Base-by-base conservation (phyloP, 2,329 filamentous ascomycete genomes). In the Paracamarosporium sp. region DNA sequence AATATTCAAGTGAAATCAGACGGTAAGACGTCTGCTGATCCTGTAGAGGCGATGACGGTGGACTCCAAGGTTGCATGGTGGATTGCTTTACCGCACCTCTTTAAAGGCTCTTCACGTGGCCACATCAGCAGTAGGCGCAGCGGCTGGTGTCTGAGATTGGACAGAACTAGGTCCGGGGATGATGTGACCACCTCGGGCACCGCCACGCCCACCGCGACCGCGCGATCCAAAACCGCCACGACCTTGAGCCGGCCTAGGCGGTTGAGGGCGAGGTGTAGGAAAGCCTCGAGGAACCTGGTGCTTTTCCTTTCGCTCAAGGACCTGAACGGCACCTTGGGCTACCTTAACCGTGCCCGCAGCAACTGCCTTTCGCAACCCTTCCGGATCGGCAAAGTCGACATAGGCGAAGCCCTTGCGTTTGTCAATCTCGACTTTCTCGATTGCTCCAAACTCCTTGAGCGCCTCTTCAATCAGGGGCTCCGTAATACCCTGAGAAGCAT, bases 381-480 rank as follows among this genome's bases (percentile, higher is more conserved):
- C 87, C 0, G 89, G 84, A 22, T 92, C 88, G 9, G 86, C 85
- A 78, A 97, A 98, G 62, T 97, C 91, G 36, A 96, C 89, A 73
- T 97, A 97, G 2, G 93, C 94, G 69, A 97, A 96, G 0, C 93
- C 93, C 76, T 97, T 97, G 69, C 93, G 90, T 76, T 93, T 93
- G 73, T 98, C 94, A 53, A 98, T 94, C 68, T 97, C 94, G 17
- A 97, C 91, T 63, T 87, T 90, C 0, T 86, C 86, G 44, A 97
- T 86, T 1, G 85, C 76, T 1, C 94, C 94, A 66, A 92, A 96
- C 0, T 80, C 77, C 43, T 88, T 84, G 72, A 98, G 87, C 0
- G 90, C 88, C 64, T 90, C 85, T 67, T 90, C 88, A 1, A 98
- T 86, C 0, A 93, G 78, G 0, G 89, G 80, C 71, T 97, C 94